Percentiles rank a stretch among this genome's conserved stretches.
Evolutionary conservation across 306 rosid genomes (phyloP).

Genomic region (Myrica gale): DNA sequence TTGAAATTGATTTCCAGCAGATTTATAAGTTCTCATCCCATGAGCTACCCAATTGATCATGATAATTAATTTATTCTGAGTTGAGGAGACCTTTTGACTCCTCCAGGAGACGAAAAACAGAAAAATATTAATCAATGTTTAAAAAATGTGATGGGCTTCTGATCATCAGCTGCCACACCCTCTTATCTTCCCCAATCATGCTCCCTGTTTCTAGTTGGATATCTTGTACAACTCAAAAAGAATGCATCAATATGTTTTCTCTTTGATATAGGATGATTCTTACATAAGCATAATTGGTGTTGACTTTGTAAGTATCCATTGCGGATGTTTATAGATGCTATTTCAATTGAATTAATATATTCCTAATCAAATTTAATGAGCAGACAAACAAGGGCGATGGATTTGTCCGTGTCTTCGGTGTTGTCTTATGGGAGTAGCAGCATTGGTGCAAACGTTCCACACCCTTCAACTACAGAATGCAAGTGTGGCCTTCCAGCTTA

Average conservation of each 20-base stretch:
- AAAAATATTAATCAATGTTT: background rate
- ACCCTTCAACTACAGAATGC: no score
- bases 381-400: no score
- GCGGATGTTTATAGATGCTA: no score
- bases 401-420: no score
- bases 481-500: no score
- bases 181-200: conserved; percentile 6
- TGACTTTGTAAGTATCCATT: no score
- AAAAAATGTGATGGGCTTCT: conserved; percentile 6
- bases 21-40: background rate
- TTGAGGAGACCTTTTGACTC: background rate
- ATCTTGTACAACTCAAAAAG: background rate
- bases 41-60: background rate
- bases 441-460: no score
- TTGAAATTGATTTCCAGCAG: background rate
- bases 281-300: no score
- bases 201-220: background rate
- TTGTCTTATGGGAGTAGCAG: no score
- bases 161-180: background rate
- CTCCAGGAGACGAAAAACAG: background rate
- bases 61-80: background rate
- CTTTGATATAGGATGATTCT: no score
- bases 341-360: no score
- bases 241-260: background rate
- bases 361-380: no score